phyloP scores from a whole-genome alignment of 2,329 filamentous ascomycete species.

The Cordyceps cateniannulata region DNA sequence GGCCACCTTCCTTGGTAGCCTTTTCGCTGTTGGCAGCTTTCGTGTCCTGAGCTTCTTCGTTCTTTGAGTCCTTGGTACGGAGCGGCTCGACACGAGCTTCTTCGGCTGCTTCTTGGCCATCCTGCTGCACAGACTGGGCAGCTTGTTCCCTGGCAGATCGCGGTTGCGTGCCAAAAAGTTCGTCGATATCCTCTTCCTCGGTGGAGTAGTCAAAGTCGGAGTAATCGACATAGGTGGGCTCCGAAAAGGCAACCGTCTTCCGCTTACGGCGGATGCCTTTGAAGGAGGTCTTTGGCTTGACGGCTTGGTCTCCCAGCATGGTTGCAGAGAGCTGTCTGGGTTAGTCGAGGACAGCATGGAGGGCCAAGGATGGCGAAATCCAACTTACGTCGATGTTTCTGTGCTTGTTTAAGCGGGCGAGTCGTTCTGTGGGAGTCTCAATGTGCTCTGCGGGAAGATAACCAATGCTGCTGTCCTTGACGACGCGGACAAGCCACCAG shows the following conservation, averaged over 20 bases:
- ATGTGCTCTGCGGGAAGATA: constrained; percentile 98
- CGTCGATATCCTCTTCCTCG: constrained; percentile 57
- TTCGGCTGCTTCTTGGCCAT: constrained; percentile 21
- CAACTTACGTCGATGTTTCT: constrained; percentile 85
- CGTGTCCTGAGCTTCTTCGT: neutral
- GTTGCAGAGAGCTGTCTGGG: constrained; percentile 48
- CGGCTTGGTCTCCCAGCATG: constrained; percentile 58
- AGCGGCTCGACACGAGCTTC: constrained; percentile 4
- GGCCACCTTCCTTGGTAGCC: neutral
- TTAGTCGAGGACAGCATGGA: neutral
- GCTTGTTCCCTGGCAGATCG: constrained; percentile 4
- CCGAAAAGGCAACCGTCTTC: constrained; percentile 81
- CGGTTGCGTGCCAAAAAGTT: constrained; percentile 31
- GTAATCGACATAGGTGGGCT: constrained; percentile 82
- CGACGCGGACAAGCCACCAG: constrained; percentile 97
- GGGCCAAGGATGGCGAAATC: neutral
- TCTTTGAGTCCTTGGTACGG: constrained; percentile 2
- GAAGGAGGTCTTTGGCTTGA: constrained; percentile 76
- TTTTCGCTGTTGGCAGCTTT: neutral
- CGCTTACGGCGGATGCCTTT: constrained; percentile 78
- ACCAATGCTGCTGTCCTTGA: constrained; percentile 93
- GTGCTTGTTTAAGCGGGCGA: constrained; percentile 94
- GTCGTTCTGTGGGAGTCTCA: constrained; percentile 89
- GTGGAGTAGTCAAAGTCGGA: constrained; percentile 81
- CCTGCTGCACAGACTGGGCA: constrained; percentile 22